phyloP scores from a whole-genome alignment of 2,329 filamentous ascomycete species.

The Metarhizium rileyi region DNA sequence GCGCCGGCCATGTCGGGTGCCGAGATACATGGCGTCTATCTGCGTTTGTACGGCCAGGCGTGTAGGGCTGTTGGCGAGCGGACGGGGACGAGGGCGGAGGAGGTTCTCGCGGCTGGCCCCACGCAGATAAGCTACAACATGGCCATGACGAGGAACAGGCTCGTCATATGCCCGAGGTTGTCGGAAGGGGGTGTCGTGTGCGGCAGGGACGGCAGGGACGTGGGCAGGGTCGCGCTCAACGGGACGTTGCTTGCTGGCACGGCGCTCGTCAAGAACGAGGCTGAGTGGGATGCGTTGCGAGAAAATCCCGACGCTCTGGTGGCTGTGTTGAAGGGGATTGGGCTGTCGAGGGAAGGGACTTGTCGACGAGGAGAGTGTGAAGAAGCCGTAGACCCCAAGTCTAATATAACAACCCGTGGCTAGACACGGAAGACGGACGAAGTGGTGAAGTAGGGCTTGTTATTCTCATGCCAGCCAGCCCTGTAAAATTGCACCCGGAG shows the following conservation, averaged over 20 bases:
- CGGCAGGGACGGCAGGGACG: conserved; percentile 19
- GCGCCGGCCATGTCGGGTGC: conserved; percentile 21
- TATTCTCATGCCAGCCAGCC: too few relatives aligned
- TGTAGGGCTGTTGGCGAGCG: conserved; percentile 26
- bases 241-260: conserved; percentile 56
- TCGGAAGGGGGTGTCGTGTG: conserved; percentile 36
- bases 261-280: conserved; percentile 48
- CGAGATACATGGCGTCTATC: conserved; percentile 33
- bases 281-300: conserved; percentile 46
- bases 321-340: conserved; percentile 17
- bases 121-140: conserved; percentile 55
- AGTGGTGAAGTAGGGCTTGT: too few relatives aligned
- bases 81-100: conserved; percentile 2
- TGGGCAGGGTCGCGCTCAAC: conserved; percentile 43
- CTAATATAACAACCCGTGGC: too few relatives aligned
- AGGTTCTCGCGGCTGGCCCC: conserved; percentile 24
- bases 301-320: conserved; percentile 18
- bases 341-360: conserved; percentile 14
- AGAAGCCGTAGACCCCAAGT: background rate
- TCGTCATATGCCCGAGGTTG: conserved; percentile 45
- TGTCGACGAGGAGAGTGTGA: background rate
- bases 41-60: conserved; percentile 37
- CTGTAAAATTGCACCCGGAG: too few relatives aligned
- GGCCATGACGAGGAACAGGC: conserved; percentile 42
- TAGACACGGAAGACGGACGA: too few relatives aligned